A percentile compares a stretch with the other conserved stretches of the same genome.
Conservation (phyloP, 2,329 filamentous ascomycete species). For the Aureobasidium sp. region DNA sequence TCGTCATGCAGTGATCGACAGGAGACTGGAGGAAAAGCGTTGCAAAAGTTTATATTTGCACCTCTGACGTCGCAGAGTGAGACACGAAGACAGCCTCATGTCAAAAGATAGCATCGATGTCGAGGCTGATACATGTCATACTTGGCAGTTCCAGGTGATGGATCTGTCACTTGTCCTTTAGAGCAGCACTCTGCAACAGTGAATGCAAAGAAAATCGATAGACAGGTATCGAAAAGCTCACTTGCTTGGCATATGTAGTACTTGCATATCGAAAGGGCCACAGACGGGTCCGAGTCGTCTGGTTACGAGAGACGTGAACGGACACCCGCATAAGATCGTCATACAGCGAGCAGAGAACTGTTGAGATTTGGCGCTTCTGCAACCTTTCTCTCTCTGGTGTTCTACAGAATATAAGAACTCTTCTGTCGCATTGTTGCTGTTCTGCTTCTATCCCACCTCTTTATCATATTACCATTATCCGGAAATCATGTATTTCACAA, state of each 20-base stretch:
- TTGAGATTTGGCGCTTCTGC: not conserved
- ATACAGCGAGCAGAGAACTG: not conserved
- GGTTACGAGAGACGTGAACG: not conserved
- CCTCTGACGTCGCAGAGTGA: not conserved
- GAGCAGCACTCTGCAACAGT: not conserved
- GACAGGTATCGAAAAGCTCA: not conserved
- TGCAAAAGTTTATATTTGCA: not conserved
- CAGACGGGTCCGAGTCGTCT: not conserved
- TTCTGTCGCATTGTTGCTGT: not conserved
- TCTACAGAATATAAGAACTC: not conserved
- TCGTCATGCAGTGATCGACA: not conserved
- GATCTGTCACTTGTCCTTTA: not conserved
- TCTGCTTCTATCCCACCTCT: not conserved
- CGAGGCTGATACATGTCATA: not conserved
- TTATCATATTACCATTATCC: not conserved
- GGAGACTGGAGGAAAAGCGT: not conserved
- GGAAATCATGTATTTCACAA: not conserved
- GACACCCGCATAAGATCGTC: conserved; percentile 5
- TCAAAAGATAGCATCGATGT: not conserved
- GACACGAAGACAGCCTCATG: not conserved
- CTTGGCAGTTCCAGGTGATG: not conserved
- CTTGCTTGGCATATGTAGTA: conserved; percentile 1
- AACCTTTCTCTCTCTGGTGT: not conserved
- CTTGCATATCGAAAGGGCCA: not conserved
- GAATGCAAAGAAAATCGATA: not conserved